Evolutionary conservation across 352 stramenopile genomes (phyloP), one percentile per base, ranked within the genome.

Genomic region (Phytophthora parvispora): DNA sequence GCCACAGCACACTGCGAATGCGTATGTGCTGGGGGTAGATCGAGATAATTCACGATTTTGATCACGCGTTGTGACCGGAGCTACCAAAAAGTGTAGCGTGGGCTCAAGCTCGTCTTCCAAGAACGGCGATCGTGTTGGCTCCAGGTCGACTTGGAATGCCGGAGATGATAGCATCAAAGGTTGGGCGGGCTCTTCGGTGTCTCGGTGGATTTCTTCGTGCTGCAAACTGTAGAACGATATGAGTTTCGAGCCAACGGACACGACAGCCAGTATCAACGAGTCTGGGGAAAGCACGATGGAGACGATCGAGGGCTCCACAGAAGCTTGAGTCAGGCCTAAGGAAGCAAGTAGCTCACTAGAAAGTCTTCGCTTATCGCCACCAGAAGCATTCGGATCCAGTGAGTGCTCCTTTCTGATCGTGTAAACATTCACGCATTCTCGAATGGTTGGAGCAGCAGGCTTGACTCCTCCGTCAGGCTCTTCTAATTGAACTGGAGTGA

Each of bases 1-100:
- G 8, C 69, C 63, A 34, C 52, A 67, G 42, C 77, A 84, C 5
- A 87, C 53, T 25, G 62, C 64, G 27, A 90, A 58, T 4, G 79
- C 77, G 28, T 84, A 85, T 10, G 60, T 50, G 6, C 9, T 67
- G 12, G 62, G 66, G n/a, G n/a, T n/a, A 36, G 13, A 8, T 50
- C 32, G 27, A 50, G 67, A 20, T 12, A 9, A 10, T 25, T 16
- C n/a, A 13, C 50, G 10, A 8, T 20, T 32, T 22, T 20, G 25
- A 20, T 28, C 13, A 27, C 45, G 25, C 8, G 12, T 48, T 3
- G 69, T 52, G 15, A 24, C 55, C 52, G 73, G 69, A 12, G 52
- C 34, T 7, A 72, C 69, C 10, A 77, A 64, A 48, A 75, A 80
- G 47, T 78, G 64, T 2, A 80, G 10, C n/a, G 9, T 13, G 29